Conservation (phyloP, 2,329 filamentous ascomycete genomes). For the Neopestalotiopsis clavispora region DNA sequence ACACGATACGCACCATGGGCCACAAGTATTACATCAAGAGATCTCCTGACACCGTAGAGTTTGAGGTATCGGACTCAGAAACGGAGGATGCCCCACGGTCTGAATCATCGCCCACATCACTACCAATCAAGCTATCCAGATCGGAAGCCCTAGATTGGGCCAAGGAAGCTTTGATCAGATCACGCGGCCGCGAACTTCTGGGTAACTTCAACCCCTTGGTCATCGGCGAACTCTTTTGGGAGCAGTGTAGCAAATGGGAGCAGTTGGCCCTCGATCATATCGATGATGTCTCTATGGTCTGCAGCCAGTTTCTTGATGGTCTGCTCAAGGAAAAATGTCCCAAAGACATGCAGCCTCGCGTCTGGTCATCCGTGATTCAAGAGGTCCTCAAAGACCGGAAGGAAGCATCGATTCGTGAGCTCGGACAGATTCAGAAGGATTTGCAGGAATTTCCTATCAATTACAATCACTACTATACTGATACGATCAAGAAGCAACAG, state of each 20-base stretch:
- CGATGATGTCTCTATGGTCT: background rate
- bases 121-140: background rate
- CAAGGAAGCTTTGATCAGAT: background rate
- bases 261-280: conserved; percentile 30
- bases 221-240: conserved; percentile 43
- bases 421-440: no score
- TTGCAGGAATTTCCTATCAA: no score
- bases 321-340: background rate
- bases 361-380: background rate
- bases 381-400: background rate
- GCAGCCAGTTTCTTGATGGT: background rate
- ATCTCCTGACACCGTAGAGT: conserved; percentile 21
- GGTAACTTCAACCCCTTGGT: conserved; percentile 45
- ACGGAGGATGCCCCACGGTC: background rate
- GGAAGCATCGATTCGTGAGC: conserved; percentile 24
- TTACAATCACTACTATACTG: conserved; percentile 42
- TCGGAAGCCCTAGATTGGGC: background rate
- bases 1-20: conserved; percentile 28
- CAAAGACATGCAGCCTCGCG: background rate
- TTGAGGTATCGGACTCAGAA: background rate
- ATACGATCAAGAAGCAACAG: conserved; percentile 30
- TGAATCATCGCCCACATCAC: no score
- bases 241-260: conserved; percentile 41
- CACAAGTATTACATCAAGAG: conserved; percentile 34
- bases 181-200: conserved; percentile 24